Evolutionary conservation across 768 basidiomycete species (phyloP).

Genomic region (Leccinum uliginosum): DNA sequence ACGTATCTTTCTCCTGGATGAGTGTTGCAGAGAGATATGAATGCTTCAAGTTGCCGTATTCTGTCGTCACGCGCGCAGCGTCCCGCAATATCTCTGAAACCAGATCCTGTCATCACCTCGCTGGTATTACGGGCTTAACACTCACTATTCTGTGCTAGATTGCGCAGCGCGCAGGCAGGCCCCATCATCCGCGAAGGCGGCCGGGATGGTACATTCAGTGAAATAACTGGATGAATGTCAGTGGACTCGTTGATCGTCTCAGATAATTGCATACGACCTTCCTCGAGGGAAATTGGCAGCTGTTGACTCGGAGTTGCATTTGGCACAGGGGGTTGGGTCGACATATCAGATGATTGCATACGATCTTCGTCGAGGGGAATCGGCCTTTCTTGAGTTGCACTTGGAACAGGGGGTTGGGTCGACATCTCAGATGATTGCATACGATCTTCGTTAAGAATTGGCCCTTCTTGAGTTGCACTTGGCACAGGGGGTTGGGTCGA

Average conservation of each 20-base stretch:
- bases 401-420: no score
- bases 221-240: background rate
- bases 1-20: background rate
- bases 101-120: background rate
- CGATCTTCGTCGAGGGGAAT: no score
- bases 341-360: no score
- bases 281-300: no score
- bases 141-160: background rate
- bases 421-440: no score
- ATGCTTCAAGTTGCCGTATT: background rate
- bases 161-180: background rate
- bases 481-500: no score
- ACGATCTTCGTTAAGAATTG: no score
- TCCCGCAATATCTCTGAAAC: background rate
- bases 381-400: no score
- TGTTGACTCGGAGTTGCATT: no score
- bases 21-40: background rate
- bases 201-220: background rate
- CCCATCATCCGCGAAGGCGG: background rate
- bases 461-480: no score
- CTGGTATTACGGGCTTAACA: background rate
- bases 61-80: background rate
- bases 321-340: no score
- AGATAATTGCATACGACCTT: background rate
- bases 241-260: background rate